A percentile compares a stretch with the other conserved stretches of the same genome.
Evolutionary conservation across 2,329 filamentous ascomycete genomes (phyloP).

Genomic region (Balansia obtecta): DNA sequence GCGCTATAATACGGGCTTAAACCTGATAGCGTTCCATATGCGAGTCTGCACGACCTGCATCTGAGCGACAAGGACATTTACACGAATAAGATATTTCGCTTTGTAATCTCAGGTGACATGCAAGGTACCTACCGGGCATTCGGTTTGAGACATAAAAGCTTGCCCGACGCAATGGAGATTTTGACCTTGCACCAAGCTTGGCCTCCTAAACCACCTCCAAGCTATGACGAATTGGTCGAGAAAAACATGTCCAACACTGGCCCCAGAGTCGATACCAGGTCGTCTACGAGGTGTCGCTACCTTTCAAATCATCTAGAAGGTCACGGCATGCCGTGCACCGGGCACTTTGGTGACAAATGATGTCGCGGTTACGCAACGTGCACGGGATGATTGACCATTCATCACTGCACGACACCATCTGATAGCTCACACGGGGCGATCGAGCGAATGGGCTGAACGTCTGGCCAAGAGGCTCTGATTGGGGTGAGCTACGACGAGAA

Average conservation of each 20-base stretch:
- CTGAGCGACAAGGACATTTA: background rate
- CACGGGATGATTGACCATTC: background rate
- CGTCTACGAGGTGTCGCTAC: background rate
- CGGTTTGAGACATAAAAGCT: background rate
- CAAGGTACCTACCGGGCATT: constrained; percentile 1
- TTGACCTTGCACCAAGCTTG: no score
- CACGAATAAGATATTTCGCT: background rate
- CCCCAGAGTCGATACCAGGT: no score
- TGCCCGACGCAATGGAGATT: no score
- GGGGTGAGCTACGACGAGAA: background rate
- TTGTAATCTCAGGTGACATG: background rate
- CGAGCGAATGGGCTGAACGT: background rate
- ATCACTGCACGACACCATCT: background rate
- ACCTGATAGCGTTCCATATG: background rate
- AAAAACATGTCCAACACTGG: no score
- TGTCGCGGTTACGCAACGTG: background rate
- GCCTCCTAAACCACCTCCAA: background rate
- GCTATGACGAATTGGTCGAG: background rate
- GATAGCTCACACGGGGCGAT: background rate
- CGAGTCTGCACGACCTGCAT: background rate
- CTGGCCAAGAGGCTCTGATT: background rate
- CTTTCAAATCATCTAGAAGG: background rate
- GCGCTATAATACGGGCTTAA: background rate
- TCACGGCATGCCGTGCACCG: background rate
- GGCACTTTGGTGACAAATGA: background rate